phyloP scores from a whole-genome alignment of 2,329 filamentous ascomycete genomes.

The Elsinoe necatrix region DNA sequence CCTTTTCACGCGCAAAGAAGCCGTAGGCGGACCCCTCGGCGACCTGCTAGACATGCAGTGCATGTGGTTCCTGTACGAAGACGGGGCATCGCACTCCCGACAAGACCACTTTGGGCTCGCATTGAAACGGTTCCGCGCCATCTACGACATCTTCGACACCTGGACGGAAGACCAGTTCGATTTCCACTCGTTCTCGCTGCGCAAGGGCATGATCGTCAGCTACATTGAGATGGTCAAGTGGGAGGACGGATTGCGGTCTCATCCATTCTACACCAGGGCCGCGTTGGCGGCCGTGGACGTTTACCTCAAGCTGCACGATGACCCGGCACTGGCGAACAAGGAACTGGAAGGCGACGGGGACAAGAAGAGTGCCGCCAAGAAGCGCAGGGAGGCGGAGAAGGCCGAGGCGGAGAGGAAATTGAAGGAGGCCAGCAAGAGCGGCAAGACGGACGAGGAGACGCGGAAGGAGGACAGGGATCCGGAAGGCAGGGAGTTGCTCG shows the following conservation, averaged over 20 bases:
- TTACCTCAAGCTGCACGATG: constrained; percentile 71
- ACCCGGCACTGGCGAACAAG: constrained; percentile 57
- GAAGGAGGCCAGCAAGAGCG: constrained; percentile 50
- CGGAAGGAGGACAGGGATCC: constrained; percentile 93
- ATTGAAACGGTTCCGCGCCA: constrained; percentile 80
- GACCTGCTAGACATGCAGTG: constrained; percentile 98
- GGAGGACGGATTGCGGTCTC: constrained; percentile 85
- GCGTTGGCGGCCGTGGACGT: constrained; percentile 73
- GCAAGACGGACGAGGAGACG: constrained; percentile 42
- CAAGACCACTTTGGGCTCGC: constrained; percentile 76
- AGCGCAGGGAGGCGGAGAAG: constrained; percentile 62
- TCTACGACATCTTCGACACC: constrained; percentile 88
- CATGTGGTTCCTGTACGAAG: constrained; percentile 92
- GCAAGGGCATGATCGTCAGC: constrained; percentile 89
- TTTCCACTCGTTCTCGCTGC: constrained; percentile 94
- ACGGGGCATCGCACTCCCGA: constrained; percentile 79
- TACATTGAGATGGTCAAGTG: constrained; percentile 95
- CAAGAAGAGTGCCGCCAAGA: constrained; percentile 60
- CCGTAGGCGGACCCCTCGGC: constrained; percentile 74
- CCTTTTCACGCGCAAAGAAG: constrained; percentile 88
- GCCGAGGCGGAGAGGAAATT: constrained; percentile 47
- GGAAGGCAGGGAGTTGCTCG: constrained; percentile 66
- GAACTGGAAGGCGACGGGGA: constrained; percentile 72
- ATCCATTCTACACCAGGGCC: constrained; percentile 83
- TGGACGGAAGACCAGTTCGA: constrained; percentile 99